Percentiles rank a stretch among this genome's conserved stretches.
phyloP scores from a whole-genome alignment of 176 grass and related monocot species.

The Hsuehochloa calcarea region DNA sequence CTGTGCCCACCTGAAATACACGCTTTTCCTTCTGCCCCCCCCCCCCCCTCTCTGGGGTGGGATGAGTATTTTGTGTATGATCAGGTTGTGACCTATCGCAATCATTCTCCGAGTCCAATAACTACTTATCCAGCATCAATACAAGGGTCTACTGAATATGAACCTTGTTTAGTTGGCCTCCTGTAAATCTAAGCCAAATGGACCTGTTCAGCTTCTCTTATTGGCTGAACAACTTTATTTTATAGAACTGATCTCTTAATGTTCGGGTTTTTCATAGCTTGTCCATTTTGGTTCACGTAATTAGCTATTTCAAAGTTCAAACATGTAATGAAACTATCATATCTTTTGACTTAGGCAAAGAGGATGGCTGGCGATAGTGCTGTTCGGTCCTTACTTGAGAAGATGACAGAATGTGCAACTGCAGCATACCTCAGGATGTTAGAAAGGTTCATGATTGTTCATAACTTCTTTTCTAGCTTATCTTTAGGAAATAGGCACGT shows the following conservation, averaged over 20 bases:
- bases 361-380: constrained; percentile 90
- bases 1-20: not conserved
- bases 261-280: not conserved
- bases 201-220: not conserved
- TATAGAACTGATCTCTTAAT: not conserved
- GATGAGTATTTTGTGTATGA: not conserved
- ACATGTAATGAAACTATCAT: constrained; percentile 1
- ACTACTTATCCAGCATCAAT: not conserved
- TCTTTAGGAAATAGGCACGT: not conserved
- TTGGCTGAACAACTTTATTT: not conserved
- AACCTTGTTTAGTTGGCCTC: not conserved
- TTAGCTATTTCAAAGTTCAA: constrained; percentile 25
- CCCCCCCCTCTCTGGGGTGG: not conserved
- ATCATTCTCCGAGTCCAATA: not conserved
- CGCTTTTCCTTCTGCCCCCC: not conserved
- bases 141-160: not conserved
- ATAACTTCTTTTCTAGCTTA: constrained; percentile 8
- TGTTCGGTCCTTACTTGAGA: constrained; percentile 85
- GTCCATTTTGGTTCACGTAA: not conserved
- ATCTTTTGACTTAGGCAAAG: constrained; percentile 65
- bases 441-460: constrained; percentile 61
- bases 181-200: constrained; percentile 16
- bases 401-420: constrained; percentile 88
- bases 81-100: not conserved
- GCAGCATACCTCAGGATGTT: constrained; percentile 88